Percentiles rank a stretch among this genome's conserved stretches.
Evolutionary conservation across 495 filamentous ascomycete genomes (phyloP).

Genomic region (Podospora sp.): DNA sequence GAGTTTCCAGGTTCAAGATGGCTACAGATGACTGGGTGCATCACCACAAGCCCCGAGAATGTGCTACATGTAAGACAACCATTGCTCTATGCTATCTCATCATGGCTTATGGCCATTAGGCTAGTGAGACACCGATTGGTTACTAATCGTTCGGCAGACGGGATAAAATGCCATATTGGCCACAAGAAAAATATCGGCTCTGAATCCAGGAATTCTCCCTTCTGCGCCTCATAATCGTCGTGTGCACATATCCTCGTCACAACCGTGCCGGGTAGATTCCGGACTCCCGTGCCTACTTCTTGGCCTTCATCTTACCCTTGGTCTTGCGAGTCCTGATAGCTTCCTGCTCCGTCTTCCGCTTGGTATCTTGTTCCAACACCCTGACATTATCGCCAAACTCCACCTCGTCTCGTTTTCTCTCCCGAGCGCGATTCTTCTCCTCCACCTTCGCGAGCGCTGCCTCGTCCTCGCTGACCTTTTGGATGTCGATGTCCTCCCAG

Average conservation of each 20-base stretch:
- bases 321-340: slow-evolving; percentile 31
- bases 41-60: not conserved
- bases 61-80: not conserved
- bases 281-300: slow-evolving; percentile 13
- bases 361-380: slow-evolving; percentile 20
- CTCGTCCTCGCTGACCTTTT: slow-evolving; percentile 47
- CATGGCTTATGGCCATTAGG: not conserved
- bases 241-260: not conserved
- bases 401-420: slow-evolving; percentile 30
- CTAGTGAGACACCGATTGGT: not conserved
- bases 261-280: not conserved
- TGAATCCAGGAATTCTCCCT: slow-evolving; percentile 4
- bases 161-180: not conserved
- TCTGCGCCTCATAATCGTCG: not conserved
- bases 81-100: not conserved
- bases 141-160: not conserved
- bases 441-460: slow-evolving; percentile 32
- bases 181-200: not conserved
- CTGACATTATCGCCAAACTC: slow-evolving; percentile 20
- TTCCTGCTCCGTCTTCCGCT: slow-evolving; percentile 29
- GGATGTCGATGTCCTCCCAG: slow-evolving; percentile 57
- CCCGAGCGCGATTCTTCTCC: slow-evolving; percentile 30
- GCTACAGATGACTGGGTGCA: not conserved
- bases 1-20: not conserved
- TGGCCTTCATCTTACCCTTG: slow-evolving; percentile 31